Evolutionary conservation across 208 protist genomes (phyloP), one percentile per base, ranked within the genome.

Genomic region (Leishmania major): DNA sequence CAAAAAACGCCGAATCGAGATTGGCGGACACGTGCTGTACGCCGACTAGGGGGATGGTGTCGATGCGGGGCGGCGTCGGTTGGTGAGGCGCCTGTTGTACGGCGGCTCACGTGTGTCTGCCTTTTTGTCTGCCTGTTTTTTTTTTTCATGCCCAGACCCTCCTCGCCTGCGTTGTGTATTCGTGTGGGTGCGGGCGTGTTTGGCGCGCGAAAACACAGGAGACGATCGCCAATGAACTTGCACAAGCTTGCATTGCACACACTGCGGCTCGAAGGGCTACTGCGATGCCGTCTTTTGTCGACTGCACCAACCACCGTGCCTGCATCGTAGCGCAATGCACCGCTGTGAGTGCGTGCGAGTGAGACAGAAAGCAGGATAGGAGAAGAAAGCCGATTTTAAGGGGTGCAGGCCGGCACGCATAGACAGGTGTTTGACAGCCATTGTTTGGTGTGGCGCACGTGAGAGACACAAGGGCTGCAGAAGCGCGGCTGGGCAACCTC

Each of bases 1-100:
- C 71, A 91, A 90, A 84, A 74, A 77, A 53, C 89, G 93, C 22
- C 82, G 87, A 2, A 88, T 96, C 43, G 87, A 90, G 59, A 90
- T 96, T 82, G 91, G 87, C 72, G 93, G 90, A 25, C 88, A 91
- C 43, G 89, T 93, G 1, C 72, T 95, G 19, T 93, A 91, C 60
- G 83, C 87, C 1, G 89, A 95, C 25, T 86, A 77, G 73, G 7
- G 19, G 2, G 47, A 15, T 19, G 31, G 37, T 47, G 3, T 28
- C 6, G 10, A 55, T 51, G 7, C 40, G 40, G 1, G 40, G 1
- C 67, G 6, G 67, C 40, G 22, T 72, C 19, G 40, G 67, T n/a
- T 47, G 37, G 17, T 72, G 22, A 17, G 40, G 67, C 19, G 3
- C 17, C 40, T 49, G 19, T 47, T 1, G 17, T 11, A n/a, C 15